Base-by-base conservation (phyloP, 2,329 filamentous ascomycete genomes). In the Talaromyces pinophilus region DNA sequence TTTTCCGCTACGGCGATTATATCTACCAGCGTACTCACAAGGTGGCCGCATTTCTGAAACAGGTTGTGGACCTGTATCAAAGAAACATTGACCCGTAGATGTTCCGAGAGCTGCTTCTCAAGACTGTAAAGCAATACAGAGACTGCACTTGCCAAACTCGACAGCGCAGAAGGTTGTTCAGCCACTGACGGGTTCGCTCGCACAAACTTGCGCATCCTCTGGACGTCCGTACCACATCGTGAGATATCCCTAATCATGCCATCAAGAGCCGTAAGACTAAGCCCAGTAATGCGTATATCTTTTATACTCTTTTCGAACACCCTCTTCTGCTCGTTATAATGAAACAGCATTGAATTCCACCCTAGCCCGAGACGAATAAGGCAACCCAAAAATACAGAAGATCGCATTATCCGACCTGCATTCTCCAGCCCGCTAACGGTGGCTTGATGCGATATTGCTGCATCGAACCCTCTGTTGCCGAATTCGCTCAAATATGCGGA, bases 201-300 rank as follows among this genome's bases (percentile, higher is more conserved):
- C n/a, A 76, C 71, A 68, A 81, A 81, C n/a, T 62, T 60, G 62
- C 78, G 75, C 35, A 79, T 69, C 17, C 63, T 72, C 38, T 78
- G 78, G 71, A 80, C 75, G 54, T 74, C 68, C 7, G 75, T 77
- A 22, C 79, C 79, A 59, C 78, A 80, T 52, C 71, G 72, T 11
- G 78, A 60, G 19, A 80, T 67, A 33, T 73, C 71, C 19, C 74
- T 65, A 40, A 74, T 71, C 38, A 79, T 59, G 5, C 70, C 71
- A 54, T 78, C 72, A 11, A 83, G 76, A 25, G 80, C 75, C 25
- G 72, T 67, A n/a, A 80, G 73, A 67, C 83, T 87, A 40, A 82
- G 73, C 2, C 86, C 87, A 2, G 83, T 83, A 35, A 85, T 76
- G 1, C 82, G 77, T 1, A 83, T 76, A 63, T 82, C 76, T 3